Base-by-base conservation (phyloP, 768 basidiomycete genomes). In the Suillus lakei region DNA sequence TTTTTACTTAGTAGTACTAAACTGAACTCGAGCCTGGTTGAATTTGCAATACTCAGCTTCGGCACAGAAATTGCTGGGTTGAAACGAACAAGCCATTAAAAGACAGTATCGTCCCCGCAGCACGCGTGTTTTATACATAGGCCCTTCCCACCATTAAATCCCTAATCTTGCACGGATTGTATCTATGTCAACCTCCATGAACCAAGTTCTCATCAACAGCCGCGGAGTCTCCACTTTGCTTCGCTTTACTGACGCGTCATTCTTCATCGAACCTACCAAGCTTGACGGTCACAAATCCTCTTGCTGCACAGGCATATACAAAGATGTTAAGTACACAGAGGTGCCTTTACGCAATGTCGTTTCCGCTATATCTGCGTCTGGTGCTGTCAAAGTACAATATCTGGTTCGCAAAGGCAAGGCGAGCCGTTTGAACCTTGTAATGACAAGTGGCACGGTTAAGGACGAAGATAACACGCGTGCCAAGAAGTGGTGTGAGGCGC, bases 311-410 rank as follows among this genome's bases (percentile, higher is more conserved):
- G 18, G n/a, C 28, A 15, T 69, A 62, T 70, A 58, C 10, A 38
- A 44, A 26, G 66, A 34, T 30, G 26, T 60, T 39, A 21, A 66
- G 62, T 66, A 15, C 62, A 74, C 61, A 1, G 71, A 80, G 46
- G 69, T 82, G 60, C 78, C 84, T 48, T 66, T 84, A 48, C 80
- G 81, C 38, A 82, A 90, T 67, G 83, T 95, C 60, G 73, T 95
- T 23, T 81, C 81, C 62, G 88, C 86, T 1, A 79, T 75, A 38
- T 73, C 83, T 34, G 71, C 76, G 10, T 74, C 76, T 30, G 72
- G 71, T 10, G 65, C 68, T 10, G 70, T 91, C 10, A 76, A 85
- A 51, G 75, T 91, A 9, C 81, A 85, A 18, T 87, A 86, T 68
- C 67, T 93, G 50, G 76, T 74, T 0, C 83, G 81, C 68, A 79